A percentile compares a stretch with the other conserved stretches of the same genome.
These are phyloP conservation scores for Exsudoporus floridanus DNA, from an alignment of 1,284 basidiomycete genomes.

Conservation along the genomic window DNA sequence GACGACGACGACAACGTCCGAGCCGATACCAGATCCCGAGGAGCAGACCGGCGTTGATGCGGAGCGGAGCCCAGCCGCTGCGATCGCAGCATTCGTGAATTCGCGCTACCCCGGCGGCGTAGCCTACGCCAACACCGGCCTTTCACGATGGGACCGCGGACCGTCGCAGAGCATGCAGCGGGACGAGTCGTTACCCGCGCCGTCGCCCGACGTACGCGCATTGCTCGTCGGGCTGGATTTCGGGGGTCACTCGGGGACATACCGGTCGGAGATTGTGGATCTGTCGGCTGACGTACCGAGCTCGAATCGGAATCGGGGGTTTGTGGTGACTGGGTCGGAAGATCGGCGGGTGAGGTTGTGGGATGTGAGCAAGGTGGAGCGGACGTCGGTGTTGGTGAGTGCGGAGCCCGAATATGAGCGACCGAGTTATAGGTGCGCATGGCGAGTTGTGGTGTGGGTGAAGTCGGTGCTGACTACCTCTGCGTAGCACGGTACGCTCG, in stretches of 20 bases:
- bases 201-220: slow-evolving; percentile 61
- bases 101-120: slow-evolving; percentile 41
- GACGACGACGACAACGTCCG: slow-evolving; percentile 38
- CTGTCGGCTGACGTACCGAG: slow-evolving; percentile 41
- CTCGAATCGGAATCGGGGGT: slow-evolving; percentile 55
- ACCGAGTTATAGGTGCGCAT: slow-evolving; percentile 64
- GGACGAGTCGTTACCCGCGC: slow-evolving; percentile 41
- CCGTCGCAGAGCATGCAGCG: slow-evolving; percentile 31
- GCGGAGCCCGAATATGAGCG: slow-evolving; percentile 66
- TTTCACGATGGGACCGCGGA: slow-evolving; percentile 25
- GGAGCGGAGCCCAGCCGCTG: slow-evolving; percentile 61
- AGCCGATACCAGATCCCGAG: slow-evolving; percentile 51
- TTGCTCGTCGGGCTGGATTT: slow-evolving; percentile 71
- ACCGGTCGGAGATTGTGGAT: slow-evolving; percentile 57
- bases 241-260: slow-evolving; percentile 58
- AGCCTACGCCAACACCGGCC: slow-evolving; percentile 27
- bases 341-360: slow-evolving; percentile 80
- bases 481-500: slow-evolving; percentile 33
- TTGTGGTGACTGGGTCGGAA: slow-evolving; percentile 78
- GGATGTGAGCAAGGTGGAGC: slow-evolving; percentile 74
- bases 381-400: slow-evolving; percentile 72
- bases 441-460: not conserved
- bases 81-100: slow-evolving; percentile 59
- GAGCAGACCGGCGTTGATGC: slow-evolving; percentile 52
- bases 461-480: not conserved